Percentiles rank a stretch among this genome's conserved stretches.
phyloP scores from a whole-genome alignment of 176 grass and related monocot genomes.

The Oryza meridionalis region DNA sequence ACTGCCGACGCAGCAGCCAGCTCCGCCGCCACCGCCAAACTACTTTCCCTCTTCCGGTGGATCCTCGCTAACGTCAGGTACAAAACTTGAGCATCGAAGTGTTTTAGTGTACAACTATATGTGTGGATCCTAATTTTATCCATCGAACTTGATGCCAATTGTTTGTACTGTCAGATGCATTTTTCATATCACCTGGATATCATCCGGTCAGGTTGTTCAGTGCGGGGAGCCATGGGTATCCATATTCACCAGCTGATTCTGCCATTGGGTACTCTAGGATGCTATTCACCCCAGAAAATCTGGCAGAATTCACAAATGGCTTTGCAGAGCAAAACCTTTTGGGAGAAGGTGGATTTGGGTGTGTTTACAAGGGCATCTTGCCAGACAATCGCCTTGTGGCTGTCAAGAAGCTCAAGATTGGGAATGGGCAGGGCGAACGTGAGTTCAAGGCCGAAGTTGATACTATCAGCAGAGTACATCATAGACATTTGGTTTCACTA shows the following conservation, averaged over 20 bases:
- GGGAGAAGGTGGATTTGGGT: constrained; percentile 83
- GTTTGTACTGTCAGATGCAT: constrained; percentile 50
- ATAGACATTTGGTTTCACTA: constrained; percentile 82
- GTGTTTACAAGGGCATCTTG: constrained; percentile 69
- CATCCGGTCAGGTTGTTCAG: constrained; percentile 68
- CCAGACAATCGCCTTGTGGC: constrained; percentile 70
- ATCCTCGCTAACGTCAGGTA: constrained; percentile 70
- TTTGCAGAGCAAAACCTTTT: constrained; percentile 68
- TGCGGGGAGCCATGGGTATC: constrained; percentile 61
- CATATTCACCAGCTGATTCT: constrained; percentile 63
- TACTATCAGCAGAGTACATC: constrained; percentile 81
- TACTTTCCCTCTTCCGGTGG: constrained; percentile 48
- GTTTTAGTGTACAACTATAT: background rate
- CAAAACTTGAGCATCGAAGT: background rate
- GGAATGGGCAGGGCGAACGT: constrained; percentile 71
- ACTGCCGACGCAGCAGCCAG: constrained; percentile 46
- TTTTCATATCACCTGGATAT: constrained; percentile 64
- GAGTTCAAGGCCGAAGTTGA: constrained; percentile 86
- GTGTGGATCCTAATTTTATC: constrained; percentile 15
- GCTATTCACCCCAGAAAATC: constrained; percentile 75
- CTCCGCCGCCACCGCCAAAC: constrained; percentile 50
- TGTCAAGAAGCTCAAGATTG: constrained; percentile 79
- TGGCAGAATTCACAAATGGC: constrained; percentile 65
- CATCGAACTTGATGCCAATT: constrained; percentile 27
- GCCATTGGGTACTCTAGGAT: constrained; percentile 66